phyloP scores from a whole-genome alignment of 441 rosid genomes.

The Populus hybrid region DNA sequence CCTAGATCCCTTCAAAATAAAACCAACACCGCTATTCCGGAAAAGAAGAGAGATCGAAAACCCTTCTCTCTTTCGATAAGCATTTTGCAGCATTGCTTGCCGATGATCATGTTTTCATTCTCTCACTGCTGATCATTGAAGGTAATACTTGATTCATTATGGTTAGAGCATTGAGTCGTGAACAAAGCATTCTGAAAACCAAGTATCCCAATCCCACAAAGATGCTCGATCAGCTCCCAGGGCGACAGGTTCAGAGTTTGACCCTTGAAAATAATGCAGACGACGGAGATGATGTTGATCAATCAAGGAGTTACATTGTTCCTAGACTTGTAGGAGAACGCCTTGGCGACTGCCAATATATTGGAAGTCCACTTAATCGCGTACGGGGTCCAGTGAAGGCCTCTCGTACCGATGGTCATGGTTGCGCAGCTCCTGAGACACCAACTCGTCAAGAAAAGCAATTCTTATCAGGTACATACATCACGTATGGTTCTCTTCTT shows the following conservation, averaged over 20 bases:
- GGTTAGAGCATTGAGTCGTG: constrained; percentile 55
- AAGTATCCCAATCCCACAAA: constrained; percentile 37
- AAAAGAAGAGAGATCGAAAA: neutral
- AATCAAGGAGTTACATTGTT: constrained; percentile 6
- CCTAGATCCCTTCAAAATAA: neutral
- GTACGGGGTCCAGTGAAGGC: constrained; percentile 7
- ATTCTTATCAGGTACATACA: constrained; percentile 34
- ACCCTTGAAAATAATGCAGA: constrained; percentile 26
- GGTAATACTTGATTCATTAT: constrained; percentile 23
- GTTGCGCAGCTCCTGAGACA: neutral
- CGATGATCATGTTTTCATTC: neutral
- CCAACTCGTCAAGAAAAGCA: constrained; percentile 26
- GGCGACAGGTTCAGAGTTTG: constrained; percentile 23
- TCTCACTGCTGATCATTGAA: constrained; percentile 13
- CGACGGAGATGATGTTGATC: neutral
- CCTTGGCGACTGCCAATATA: constrained; percentile 21
- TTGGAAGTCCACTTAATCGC: constrained; percentile 29
- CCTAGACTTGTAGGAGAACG: constrained; percentile 20
- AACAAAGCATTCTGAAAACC: constrained; percentile 34
- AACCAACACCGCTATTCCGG: neutral
- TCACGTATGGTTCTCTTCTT: neutral
- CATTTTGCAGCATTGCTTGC: neutral
- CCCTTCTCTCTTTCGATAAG: neutral
- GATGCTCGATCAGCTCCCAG: constrained; percentile 40
- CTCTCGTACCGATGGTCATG: constrained; percentile 21